Base-by-base conservation (phyloP, 495 filamentous ascomycete species). In the Cudoniella acicularis region DNA sequence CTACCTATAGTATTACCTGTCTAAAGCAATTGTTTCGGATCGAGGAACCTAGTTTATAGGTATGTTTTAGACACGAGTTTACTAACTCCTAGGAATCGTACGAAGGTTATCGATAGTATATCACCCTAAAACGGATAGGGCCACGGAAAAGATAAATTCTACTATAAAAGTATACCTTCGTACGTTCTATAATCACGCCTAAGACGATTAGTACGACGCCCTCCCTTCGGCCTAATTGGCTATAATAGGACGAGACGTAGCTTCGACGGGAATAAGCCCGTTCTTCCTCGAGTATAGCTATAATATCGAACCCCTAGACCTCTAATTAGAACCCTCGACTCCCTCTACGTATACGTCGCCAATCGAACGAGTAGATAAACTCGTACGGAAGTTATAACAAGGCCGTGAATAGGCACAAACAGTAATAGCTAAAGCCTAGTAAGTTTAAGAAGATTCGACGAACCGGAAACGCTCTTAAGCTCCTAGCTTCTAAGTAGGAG, bases 401-500 rank as follows among this genome's bases (percentile, higher is more conserved):
- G 30, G 6, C 6, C 13, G 30, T 4, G 30, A 36, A 36, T 36
- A 13, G 30, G 30, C 30, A 4, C 6, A 6, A 36, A 36, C 13
- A 36, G 30, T 13, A 36, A 36, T 36, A 13, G 30, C 13, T 4
- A 6, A 4, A 6, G 30, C 30, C 13, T 36, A 36, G 30, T 13
- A 36, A 13, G 13, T 13, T 13, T 36, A 36, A 13, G 30, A 36
- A 13, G 30, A 4, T 4, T 36, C 30, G 4, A 13, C 30, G 13
- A 36, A 36, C 13, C 30, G 40, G 4, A 13, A 18, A 16, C 6
- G 54, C 8, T 8, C 47, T 10, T 18, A 43, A 16, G 27, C 45
- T 4, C n/a, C 21, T 8, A 22, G 17, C 4, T 60, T 23, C 36
- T 6, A 57, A 18, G 47, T 62, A 16, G 53, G 59, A 18, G 59